phyloP scores from a whole-genome alignment of 1,284 basidiomycete genomes.

The Spongiforma sp. region DNA sequence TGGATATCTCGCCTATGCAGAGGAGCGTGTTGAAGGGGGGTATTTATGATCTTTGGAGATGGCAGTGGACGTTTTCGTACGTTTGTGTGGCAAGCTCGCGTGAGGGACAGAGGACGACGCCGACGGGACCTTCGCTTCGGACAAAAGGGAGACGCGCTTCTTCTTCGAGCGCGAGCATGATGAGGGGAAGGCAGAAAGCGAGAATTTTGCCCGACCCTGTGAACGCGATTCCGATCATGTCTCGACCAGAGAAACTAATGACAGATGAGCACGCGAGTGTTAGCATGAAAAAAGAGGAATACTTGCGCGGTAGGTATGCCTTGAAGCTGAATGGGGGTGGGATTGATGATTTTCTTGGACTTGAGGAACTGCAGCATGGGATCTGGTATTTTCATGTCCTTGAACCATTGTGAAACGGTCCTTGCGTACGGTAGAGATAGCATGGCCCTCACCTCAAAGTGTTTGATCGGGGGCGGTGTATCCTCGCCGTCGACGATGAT shows the following conservation, averaged over 20 bases:
- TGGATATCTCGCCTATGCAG: slow-evolving; percentile 97
- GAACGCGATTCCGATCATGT: slow-evolving; percentile 96
- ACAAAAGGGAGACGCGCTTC: slow-evolving; percentile 91
- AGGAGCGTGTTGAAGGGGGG: slow-evolving; percentile 88
- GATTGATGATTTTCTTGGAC: no score
- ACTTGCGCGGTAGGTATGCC: no score
- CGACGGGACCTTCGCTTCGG: slow-evolving; percentile 95
- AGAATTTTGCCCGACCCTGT: slow-evolving; percentile 94
- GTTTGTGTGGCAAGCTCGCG: slow-evolving; percentile 96
- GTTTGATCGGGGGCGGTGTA: slow-evolving; percentile 93
- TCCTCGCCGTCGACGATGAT: no score
- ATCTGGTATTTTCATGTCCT: no score
- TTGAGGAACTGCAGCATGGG: no score
- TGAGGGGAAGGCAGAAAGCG: slow-evolving; percentile 91
- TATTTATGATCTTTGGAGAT: slow-evolving; percentile 82
- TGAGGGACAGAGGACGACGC: slow-evolving; percentile 94
- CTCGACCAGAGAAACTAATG: no score
- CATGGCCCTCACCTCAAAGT: no score
- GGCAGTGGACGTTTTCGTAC: slow-evolving; percentile 80
- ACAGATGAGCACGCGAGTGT: no score
- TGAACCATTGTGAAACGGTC: slow-evolving; percentile 38
- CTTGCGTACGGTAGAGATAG: slow-evolving; percentile 54
- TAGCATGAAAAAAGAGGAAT: no score
- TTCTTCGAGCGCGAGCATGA: slow-evolving; percentile 95
- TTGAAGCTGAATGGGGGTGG: no score